These are phyloP conservation scores for Stereum hirsutum DNA, from an alignment of 1,284 basidiomycete species.

Conservation along the genomic window DNA sequence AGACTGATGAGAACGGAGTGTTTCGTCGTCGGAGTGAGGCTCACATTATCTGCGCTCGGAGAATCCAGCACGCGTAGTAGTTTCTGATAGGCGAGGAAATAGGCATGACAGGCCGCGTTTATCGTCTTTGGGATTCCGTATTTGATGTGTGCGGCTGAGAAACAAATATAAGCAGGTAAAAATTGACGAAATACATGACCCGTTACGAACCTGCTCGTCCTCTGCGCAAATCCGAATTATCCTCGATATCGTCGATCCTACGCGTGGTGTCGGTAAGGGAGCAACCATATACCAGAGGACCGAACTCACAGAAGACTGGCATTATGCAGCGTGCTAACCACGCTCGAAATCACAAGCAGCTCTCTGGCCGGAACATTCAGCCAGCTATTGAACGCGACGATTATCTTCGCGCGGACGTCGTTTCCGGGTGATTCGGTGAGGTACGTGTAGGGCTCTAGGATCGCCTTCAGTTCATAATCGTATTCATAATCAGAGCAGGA, in stretches of 20 bases:
- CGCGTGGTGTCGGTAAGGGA: neutral
- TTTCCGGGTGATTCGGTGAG: conserved; percentile 88
- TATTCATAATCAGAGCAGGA: no score
- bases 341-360: conserved; percentile 64
- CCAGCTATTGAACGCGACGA: conserved; percentile 94
- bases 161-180: neutral
- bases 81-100: conserved; percentile 84
- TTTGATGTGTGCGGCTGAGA: conserved; percentile 82
- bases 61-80: conserved; percentile 42
- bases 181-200: no score
- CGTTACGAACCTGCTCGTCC: conserved; percentile 69
- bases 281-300: neutral
- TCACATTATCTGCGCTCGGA: neutral
- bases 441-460: conserved; percentile 89
- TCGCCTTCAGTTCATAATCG: conserved; percentile 30
- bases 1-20: no score
- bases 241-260: conserved; percentile 97
- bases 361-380: conserved; percentile 71
- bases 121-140: conserved; percentile 96
- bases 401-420: conserved; percentile 84
- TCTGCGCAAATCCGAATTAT: conserved; percentile 84
- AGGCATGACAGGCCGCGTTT: conserved; percentile 96
- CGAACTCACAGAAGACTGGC: conserved; percentile 81
- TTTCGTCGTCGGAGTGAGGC: conserved; percentile 6
- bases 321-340: conserved; percentile 93